Percentiles rank a stretch among this genome's conserved stretches.
These are phyloP conservation scores for Microstegium vimineum DNA, from an alignment of 176 grass and related monocot species.

Conservation along the genomic window DNA sequence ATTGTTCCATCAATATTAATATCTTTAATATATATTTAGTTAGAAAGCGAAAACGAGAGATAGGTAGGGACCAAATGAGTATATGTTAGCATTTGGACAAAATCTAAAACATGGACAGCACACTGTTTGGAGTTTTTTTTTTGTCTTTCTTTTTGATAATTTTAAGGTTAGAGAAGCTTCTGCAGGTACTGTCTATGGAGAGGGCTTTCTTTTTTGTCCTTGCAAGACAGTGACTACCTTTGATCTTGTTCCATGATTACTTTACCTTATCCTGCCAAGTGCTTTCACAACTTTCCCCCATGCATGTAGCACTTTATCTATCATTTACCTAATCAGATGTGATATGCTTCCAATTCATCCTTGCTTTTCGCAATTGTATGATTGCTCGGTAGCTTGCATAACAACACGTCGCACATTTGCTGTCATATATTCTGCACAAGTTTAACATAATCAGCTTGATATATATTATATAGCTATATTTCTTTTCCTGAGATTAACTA, in stretches of 20 bases:
- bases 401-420: background rate
- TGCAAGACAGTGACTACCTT: slow-evolving; percentile 30
- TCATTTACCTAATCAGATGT: slow-evolving; percentile 26
- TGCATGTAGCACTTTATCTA: slow-evolving; percentile 27
- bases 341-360: slow-evolving; percentile 1
- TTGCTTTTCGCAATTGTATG: slow-evolving; percentile 12
- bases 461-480: slow-evolving; percentile 24
- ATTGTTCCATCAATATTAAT: no score
- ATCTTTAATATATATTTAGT: no score
- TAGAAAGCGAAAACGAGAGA: no score
- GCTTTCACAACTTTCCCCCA: slow-evolving; percentile 19
- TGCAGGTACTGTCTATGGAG: background rate
- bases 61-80: no score
- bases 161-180: slow-evolving; percentile 53
- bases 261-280: slow-evolving; percentile 31
- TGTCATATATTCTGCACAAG: background rate
- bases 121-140: slow-evolving; percentile 9
- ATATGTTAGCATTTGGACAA: background rate
- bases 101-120: slow-evolving; percentile 12
- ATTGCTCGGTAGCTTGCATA: slow-evolving; percentile 19
- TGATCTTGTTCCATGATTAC: slow-evolving; percentile 29
- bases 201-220: slow-evolving; percentile 31
- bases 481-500: slow-evolving; percentile 10
- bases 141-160: slow-evolving; percentile 30
- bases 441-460: slow-evolving; percentile 23